These are phyloP conservation scores for Candida ficus DNA, from an alignment of 805 yeast genomes.

Conservation along the genomic window DNA sequence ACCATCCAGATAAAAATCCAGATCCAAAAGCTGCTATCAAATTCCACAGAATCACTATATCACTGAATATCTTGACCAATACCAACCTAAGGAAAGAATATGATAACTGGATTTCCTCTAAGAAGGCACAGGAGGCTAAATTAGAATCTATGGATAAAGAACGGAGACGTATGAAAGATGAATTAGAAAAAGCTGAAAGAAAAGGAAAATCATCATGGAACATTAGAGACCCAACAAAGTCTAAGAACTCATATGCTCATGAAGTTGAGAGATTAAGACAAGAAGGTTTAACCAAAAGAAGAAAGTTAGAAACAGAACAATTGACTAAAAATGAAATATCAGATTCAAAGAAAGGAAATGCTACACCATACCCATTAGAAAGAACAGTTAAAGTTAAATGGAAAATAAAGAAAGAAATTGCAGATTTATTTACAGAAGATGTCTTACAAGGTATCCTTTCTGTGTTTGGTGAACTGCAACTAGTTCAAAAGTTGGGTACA, in stretches of 20 bases:
- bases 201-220: conserved; percentile 11
- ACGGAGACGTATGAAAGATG: conserved; percentile 20
- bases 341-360: neutral
- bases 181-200: conserved; percentile 20
- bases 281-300: conserved; percentile 21
- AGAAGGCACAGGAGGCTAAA: conserved; percentile 7
- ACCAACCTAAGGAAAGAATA: conserved; percentile 75
- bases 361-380: neutral
- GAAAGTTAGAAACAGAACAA: conserved; percentile 13
- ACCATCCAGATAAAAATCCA: conserved; percentile 80
- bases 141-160: conserved; percentile 12
- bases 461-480: conserved; percentile 20
- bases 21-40: conserved; percentile 85
- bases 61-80: conserved; percentile 79
- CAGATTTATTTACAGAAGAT: conserved; percentile 18
- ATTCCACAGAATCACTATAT: conserved; percentile 80
- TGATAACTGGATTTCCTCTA: conserved; percentile 38
- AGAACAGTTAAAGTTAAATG: conserved; percentile 19
- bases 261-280: conserved; percentile 19
- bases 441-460: conserved; percentile 20
- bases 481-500: conserved; percentile 11
- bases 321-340: conserved; percentile 6
- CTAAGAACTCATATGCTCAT: conserved; percentile 9
- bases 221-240: conserved; percentile 7
- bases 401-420: conserved; percentile 20